Percentiles rank a stretch among this genome's conserved stretches.
phyloP scores from a whole-genome alignment of 352 stramenopile genomes.

The Pythium folliculosum region DNA sequence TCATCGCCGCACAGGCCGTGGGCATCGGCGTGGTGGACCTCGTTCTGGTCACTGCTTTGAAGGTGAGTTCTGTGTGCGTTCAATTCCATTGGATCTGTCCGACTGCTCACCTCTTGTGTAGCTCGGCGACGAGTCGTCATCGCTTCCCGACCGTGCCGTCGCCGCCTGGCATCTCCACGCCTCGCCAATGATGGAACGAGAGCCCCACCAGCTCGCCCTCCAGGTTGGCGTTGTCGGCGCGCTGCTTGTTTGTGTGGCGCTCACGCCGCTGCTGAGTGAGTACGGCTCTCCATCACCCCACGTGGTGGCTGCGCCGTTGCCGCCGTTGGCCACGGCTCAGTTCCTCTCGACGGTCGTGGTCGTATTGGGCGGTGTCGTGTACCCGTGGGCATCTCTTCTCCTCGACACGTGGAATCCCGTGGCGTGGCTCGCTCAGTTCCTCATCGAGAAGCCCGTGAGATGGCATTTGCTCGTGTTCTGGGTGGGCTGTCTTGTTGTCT shows the following conservation, averaged over 20 bases:
- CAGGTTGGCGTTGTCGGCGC: slow-evolving; percentile 59
- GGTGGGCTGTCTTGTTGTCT: slow-evolving; percentile 46
- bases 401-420: slow-evolving; percentile 64
- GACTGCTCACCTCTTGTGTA: background rate
- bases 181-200: slow-evolving; percentile 23
- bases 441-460: slow-evolving; percentile 36
- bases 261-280: slow-evolving; percentile 44
- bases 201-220: slow-evolving; percentile 51
- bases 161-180: slow-evolving; percentile 21
- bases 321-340: slow-evolving; percentile 23
- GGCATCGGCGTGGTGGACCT: slow-evolving; percentile 55
- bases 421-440: slow-evolving; percentile 54
- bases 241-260: slow-evolving; percentile 46
- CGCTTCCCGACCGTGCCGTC: slow-evolving; percentile 4
- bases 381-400: slow-evolving; percentile 70
- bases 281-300: slow-evolving; percentile 51
- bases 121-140: slow-evolving; percentile 2
- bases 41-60: slow-evolving; percentile 41
- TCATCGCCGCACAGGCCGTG: slow-evolving; percentile 65
- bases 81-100: background rate
- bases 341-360: slow-evolving; percentile 39
- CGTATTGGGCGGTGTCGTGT: slow-evolving; percentile 43
- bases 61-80: slow-evolving; percentile 30
- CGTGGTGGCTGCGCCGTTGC: slow-evolving; percentile 36
- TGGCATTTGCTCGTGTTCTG: slow-evolving; percentile 58